These are phyloP conservation scores for Coniella vitis DNA, from an alignment of 2,329 filamentous ascomycete genomes.

Conservation along the genomic window DNA sequence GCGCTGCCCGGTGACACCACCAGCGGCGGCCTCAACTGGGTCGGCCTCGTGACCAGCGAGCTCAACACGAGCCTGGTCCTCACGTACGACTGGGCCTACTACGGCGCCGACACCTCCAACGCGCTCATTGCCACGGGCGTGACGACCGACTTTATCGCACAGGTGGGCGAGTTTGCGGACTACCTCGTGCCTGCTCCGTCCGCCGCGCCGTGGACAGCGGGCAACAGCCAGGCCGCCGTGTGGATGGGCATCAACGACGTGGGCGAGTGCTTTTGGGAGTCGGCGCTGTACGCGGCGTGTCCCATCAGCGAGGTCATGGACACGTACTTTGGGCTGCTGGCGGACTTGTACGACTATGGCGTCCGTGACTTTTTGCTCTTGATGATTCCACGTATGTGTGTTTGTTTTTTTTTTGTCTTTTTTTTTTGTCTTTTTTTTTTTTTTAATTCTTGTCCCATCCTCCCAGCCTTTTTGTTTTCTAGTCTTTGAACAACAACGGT, in stretches of 20 bases:
- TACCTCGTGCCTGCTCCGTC: constrained; percentile 5
- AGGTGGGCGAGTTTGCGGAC: constrained; percentile 7
- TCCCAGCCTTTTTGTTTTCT: too few species aligned
- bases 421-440: background rate
- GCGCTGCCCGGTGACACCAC: constrained; percentile 4
- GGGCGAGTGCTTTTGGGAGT: constrained; percentile 8
- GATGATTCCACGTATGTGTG: constrained; percentile 4
- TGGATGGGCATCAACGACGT: constrained; percentile 11
- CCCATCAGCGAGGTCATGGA: constrained; percentile 7
- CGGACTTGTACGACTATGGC: constrained; percentile 6
- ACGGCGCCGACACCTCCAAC: constrained; percentile 8
- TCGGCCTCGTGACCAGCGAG: constrained; percentile 8
- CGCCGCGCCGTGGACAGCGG: constrained; percentile 3
- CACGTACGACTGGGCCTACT: constrained; percentile 12
- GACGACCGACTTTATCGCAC: constrained; percentile 7
- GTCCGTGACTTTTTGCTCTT: constrained; percentile 5
- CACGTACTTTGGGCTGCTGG: constrained; percentile 7
- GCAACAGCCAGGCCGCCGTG: background rate
- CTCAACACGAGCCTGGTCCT: constrained; percentile 5
- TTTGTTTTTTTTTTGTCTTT: too few species aligned
- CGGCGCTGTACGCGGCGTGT: background rate
- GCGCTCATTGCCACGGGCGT: constrained; percentile 4
- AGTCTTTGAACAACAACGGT: too few species aligned
- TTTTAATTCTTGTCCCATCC: too few species aligned
- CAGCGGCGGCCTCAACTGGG: constrained; percentile 8